These are phyloP conservation scores for Raphanus hybrid DNA, from an alignment of 441 rosid species.

Conservation along the genomic window DNA sequence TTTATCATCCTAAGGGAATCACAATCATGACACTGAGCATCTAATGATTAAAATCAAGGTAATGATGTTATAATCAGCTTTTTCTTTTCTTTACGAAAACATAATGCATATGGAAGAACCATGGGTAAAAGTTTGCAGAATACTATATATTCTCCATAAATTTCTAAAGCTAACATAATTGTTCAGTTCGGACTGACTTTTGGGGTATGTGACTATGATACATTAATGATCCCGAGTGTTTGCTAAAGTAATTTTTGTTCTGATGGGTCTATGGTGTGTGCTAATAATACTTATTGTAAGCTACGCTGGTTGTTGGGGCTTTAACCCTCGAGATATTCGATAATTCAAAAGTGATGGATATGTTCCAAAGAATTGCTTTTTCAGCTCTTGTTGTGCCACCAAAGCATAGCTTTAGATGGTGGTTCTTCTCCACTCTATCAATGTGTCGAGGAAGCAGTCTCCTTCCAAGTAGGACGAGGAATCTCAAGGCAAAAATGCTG, in stretches of 20 bases:
- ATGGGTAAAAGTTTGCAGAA: neutral
- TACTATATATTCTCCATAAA: neutral
- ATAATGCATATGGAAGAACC: neutral
- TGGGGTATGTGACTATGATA: neutral
- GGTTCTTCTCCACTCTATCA: neutral
- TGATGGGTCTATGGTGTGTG: neutral
- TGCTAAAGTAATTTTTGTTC: neutral
- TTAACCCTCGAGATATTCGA: neutral
- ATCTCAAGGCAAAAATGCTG: neutral
- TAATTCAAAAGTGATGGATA: neutral
- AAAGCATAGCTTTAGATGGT: neutral
- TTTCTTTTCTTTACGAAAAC: neutral
- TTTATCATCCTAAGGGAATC: neutral
- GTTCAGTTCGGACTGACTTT: neutral
- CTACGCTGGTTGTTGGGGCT: neutral
- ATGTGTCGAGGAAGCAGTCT: neutral
- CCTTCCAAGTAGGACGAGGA: neutral
- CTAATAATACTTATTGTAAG: neutral
- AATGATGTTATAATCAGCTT: neutral
- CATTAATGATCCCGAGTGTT: neutral
- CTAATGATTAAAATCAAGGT: constrained; percentile 9
- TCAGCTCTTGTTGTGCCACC: neutral
- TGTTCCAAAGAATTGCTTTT: neutral
- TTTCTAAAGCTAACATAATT: neutral
- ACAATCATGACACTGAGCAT: neutral